Conservation (phyloP, 1,284 basidiomycete genomes). For the Schizophyllum amplum region DNA sequence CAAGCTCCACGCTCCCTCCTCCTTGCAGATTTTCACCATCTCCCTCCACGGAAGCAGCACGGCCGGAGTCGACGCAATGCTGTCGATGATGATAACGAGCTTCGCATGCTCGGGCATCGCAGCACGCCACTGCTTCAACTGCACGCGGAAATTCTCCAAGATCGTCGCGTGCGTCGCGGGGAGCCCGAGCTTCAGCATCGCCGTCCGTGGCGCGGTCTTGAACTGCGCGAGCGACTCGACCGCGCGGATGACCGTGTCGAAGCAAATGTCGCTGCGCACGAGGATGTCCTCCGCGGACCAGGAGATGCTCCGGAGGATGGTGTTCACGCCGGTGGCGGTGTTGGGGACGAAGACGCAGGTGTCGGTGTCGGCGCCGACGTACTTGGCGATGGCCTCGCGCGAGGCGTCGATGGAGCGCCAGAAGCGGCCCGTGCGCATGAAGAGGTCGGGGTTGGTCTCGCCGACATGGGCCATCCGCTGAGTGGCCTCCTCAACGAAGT, state of each 20-base stretch:
- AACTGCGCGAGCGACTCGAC: conserved; percentile 55
- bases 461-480: conserved; percentile 17
- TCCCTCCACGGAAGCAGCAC: conserved; percentile 74
- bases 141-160: conserved; percentile 42
- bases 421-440: conserved; percentile 15
- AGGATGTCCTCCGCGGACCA: conserved; percentile 40
- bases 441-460: conserved; percentile 24
- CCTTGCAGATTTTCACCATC: conserved; percentile 61
- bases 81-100: conserved; percentile 69
- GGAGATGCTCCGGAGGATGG: conserved; percentile 52
- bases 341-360: conserved; percentile 24
- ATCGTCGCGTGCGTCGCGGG: conserved; percentile 60
- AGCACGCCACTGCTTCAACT: conserved; percentile 14
- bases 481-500: conserved; percentile 20
- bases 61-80: conserved; percentile 66
- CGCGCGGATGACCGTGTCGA: conserved; percentile 5
- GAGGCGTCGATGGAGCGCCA: conserved; percentile 7
- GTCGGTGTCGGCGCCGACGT: conserved; percentile 21
- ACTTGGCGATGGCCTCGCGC: conserved; percentile 18
- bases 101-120: conserved; percentile 19
- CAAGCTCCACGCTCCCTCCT: conserved; percentile 61
- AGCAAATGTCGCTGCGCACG: conserved; percentile 26
- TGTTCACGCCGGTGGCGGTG: conserved; percentile 34
- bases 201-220: conserved; percentile 42
- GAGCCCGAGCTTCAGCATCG: conserved; percentile 48